A percentile compares a stretch with the other conserved stretches of the same genome.
phyloP scores from a whole-genome alignment of 306 rosid species.

The cucumber (Cucumis sativus) region DNA sequence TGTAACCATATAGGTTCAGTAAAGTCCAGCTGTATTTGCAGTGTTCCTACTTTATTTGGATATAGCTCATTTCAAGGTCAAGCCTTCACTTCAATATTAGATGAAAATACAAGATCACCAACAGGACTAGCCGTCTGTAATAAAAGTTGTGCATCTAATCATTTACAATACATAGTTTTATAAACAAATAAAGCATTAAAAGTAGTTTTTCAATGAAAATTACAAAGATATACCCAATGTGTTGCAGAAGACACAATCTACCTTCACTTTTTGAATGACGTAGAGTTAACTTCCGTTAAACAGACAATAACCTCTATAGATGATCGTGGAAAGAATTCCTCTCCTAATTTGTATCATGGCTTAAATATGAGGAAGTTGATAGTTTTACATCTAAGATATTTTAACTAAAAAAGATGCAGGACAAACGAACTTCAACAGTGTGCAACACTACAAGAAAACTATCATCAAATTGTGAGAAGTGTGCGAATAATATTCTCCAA shows the following conservation, averaged over 20 bases:
- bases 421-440: background rate
- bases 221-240: background rate
- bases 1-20: slow-evolving; percentile 15
- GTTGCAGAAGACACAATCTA: background rate
- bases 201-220: background rate
- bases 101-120: slow-evolving; percentile 18
- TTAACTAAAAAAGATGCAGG: background rate
- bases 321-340: background rate
- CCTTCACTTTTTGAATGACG: background rate
- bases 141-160: background rate
- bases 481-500: background rate
- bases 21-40: slow-evolving; percentile 2
- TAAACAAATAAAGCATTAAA: background rate
- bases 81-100: slow-evolving; percentile 10
- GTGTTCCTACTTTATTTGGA: slow-evolving; percentile 7
- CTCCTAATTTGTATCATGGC: background rate
- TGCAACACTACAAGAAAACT: background rate
- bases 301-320: background rate
- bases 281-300: background rate
- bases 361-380: background rate
- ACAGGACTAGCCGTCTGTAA: slow-evolving; percentile 7
- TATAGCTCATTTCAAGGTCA: slow-evolving; percentile 9
- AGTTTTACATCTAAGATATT: background rate
- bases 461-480: background rate
- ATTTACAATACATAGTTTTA: background rate